Evolutionary conservation across 2,329 filamentous ascomycete species (phyloP).

Genomic region (Cladophialophora chaetospira): DNA sequence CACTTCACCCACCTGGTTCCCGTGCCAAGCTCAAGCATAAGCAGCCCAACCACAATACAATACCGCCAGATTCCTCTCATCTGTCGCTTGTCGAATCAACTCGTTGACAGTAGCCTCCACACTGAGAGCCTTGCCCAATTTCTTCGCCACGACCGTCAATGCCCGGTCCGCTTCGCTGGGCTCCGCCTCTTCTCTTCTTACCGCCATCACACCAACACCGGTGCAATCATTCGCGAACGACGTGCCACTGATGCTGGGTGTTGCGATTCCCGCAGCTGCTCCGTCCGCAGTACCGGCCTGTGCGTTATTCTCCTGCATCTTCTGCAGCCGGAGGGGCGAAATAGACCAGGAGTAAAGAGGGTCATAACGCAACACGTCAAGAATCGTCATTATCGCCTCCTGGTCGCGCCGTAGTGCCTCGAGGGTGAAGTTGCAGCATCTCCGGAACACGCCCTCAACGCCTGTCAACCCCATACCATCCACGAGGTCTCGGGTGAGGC

Average conservation of each 20-base stretch:
- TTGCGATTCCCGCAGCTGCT: conserved; percentile 22
- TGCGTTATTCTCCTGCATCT: conserved; percentile 61
- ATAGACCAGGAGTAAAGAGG: conserved; percentile 95
- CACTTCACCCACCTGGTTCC: neutral
- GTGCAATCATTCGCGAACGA: neutral
- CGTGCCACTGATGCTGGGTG: conserved; percentile 33
- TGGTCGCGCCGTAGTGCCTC: conserved; percentile 93
- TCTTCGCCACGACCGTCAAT: conserved; percentile 91
- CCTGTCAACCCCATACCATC: conserved; percentile 96
- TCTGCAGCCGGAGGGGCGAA: conserved; percentile 66
- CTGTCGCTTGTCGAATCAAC: conserved; percentile 90
- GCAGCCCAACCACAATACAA: conserved; percentile 72
- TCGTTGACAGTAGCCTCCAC: conserved; percentile 96
- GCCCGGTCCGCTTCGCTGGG: conserved; percentile 86
- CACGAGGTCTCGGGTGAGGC: conserved; percentile 88
- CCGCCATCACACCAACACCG: conserved; percentile 5
- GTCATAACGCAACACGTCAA: conserved; percentile 97
- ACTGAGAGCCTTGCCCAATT: conserved; percentile 89
- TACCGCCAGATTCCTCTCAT: conserved; percentile 88
- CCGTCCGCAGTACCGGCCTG: conserved; percentile 42
- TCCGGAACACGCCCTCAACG: conserved; percentile 91
- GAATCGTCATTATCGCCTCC: conserved; percentile 96
- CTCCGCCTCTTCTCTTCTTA: conserved; percentile 50
- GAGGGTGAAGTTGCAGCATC: conserved; percentile 98
- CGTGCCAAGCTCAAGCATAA: conserved; percentile 51